Conservation (phyloP, 2,329 filamentous ascomycete genomes). For the Neofusicoccum laricinum region DNA sequence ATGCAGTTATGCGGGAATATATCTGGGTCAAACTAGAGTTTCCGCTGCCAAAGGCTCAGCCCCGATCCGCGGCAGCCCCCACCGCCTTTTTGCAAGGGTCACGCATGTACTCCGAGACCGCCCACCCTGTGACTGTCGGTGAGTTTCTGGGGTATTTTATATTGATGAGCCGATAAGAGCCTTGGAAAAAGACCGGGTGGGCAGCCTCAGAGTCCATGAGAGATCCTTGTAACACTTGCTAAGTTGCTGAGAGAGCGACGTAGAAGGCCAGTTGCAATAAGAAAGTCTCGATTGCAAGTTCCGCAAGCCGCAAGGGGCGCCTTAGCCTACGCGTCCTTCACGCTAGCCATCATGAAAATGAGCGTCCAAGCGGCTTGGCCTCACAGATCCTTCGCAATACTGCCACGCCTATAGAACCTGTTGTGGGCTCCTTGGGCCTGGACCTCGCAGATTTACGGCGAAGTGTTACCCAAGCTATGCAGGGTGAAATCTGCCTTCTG, state of each 20-base stretch:
- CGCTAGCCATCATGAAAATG: too few relatives aligned
- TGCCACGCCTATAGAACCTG: neutral
- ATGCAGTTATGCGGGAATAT: neutral
- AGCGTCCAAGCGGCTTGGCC: neutral
- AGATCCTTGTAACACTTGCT: neutral
- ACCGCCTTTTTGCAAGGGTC: neutral
- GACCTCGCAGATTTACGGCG: neutral
- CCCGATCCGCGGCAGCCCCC: neutral
- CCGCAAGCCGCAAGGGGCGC: neutral
- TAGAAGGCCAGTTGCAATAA: too few relatives aligned
- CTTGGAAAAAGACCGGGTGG: too few relatives aligned
- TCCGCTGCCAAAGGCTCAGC: neutral
- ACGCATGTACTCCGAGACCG: too few relatives aligned
- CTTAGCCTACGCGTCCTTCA: neutral
- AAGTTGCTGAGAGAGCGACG: neutral
- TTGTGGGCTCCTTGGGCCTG: neutral
- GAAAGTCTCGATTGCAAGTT: neutral
- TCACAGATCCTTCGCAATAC: neutral
- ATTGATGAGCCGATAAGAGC: too few relatives aligned
- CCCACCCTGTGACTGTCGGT: too few relatives aligned
- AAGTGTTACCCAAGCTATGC: neutral
- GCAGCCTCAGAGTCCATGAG: too few relatives aligned
- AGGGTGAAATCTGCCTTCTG: neutral
- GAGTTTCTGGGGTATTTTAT: too few relatives aligned
- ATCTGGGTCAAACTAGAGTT: neutral